A percentile compares a stretch with the other conserved stretches of the same genome.
These are phyloP conservation scores for Solanum etuberosum DNA, from an alignment of 257 asterid species.

Conservation along the genomic window DNA sequence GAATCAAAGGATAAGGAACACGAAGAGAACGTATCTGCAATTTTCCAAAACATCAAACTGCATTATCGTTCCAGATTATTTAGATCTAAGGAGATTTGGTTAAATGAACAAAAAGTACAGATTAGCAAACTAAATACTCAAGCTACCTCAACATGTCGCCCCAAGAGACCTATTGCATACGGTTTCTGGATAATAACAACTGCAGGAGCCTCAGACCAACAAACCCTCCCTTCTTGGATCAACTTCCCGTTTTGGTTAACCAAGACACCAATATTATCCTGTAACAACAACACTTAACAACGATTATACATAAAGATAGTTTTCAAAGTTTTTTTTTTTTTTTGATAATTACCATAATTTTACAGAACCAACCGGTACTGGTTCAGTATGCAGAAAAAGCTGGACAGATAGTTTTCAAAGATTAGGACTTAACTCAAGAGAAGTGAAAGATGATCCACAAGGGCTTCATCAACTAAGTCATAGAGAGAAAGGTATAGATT, in stretches of 20 bases:
- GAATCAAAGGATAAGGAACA: constrained; percentile 85
- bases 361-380: neutral
- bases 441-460: neutral
- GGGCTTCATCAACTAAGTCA: neutral
- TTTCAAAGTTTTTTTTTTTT: neutral
- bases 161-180: constrained; percentile 85
- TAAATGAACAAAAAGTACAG: neutral
- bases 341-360: neutral
- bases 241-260: constrained; percentile 98
- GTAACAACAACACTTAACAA: constrained; percentile 10
- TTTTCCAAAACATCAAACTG: constrained; percentile 14
- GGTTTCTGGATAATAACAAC: constrained; percentile 68
- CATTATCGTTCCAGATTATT: constrained; percentile 2
- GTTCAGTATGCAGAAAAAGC: neutral
- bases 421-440: neutral
- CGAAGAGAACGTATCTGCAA: constrained; percentile 89
- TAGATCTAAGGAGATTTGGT: neutral
- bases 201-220: constrained; percentile 99
- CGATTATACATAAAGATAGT: neutral
- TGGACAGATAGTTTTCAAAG: neutral
- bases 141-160: constrained; percentile 85
- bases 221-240: constrained; percentile 89
- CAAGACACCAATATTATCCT: constrained; percentile 97
- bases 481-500: neutral
- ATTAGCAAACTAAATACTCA: neutral